A percentile compares a stretch with the other conserved stretches of the same genome.
These are phyloP conservation scores for Ophiosphaerella narmari DNA, from an alignment of 2,329 filamentous ascomycete species.

Conservation along the genomic window DNA sequence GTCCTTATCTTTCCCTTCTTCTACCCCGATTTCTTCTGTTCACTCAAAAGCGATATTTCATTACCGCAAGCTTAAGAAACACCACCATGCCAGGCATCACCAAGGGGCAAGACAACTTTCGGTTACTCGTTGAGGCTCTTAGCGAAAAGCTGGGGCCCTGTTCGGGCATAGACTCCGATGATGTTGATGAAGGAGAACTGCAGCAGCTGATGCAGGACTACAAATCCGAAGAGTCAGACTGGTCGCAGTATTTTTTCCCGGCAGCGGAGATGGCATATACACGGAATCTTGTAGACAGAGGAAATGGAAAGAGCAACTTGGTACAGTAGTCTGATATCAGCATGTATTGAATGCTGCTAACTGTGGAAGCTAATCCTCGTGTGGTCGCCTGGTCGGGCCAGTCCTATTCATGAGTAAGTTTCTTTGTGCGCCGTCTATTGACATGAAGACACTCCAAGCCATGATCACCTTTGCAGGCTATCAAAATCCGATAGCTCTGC, in stretches of 20 bases:
- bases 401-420: conserved; percentile 76
- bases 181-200: conserved; percentile 76
- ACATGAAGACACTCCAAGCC: conserved; percentile 15
- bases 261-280: conserved; percentile 76
- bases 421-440: conserved; percentile 11
- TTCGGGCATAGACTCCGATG: conserved; percentile 79
- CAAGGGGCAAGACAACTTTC: conserved; percentile 55
- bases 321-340: conserved; percentile 52
- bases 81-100: conserved; percentile 29
- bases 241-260: conserved; percentile 75
- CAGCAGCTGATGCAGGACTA: conserved; percentile 76
- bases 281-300: conserved; percentile 85
- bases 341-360: conserved; percentile 6
- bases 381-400: conserved; percentile 83
- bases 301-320: conserved; percentile 80
- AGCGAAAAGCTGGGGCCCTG: conserved; percentile 76
- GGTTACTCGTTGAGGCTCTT: conserved; percentile 73
- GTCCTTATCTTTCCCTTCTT: background rate
- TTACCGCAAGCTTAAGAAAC: background rate
- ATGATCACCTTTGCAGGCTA: background rate
- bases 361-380: conserved; percentile 74
- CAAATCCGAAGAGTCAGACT: conserved; percentile 69
- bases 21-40: no score
- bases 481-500: conserved; percentile 7
- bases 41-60: background rate